A percentile compares a stretch with the other conserved stretches of the same genome.
Evolutionary conservation across 2,329 filamentous ascomycete species (phyloP).

Genomic region (Pestalotiopsis sp.): DNA sequence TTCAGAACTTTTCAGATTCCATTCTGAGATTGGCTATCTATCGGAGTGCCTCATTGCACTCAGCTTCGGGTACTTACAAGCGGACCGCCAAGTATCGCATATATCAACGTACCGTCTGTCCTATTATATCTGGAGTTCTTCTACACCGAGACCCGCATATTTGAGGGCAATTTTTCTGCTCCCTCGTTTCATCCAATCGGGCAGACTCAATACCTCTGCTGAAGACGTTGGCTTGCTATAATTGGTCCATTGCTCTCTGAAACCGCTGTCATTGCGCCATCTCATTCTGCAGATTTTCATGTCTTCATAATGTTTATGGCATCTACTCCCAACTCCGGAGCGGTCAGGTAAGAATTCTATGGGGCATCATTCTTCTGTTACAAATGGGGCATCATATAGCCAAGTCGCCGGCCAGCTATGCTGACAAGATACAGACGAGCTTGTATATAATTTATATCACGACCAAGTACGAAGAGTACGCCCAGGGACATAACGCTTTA

Average conservation of each 20-base stretch:
- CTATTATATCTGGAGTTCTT: neutral
- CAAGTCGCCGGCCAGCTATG: neutral
- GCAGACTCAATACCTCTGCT: neutral
- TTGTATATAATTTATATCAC: neutral
- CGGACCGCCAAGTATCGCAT: neutral
- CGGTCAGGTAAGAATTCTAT: neutral
- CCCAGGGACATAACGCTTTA: neutral
- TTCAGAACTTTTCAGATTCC: neutral
- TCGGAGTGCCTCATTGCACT: neutral
- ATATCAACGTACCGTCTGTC: neutral
- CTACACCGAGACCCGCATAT: neutral
- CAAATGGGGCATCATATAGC: neutral
- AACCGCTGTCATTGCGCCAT: neutral
- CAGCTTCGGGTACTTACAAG: neutral
- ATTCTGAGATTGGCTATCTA: neutral
- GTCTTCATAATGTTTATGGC: conserved; percentile 9
- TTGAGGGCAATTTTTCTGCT: neutral
- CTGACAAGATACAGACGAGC: conserved; percentile 3
- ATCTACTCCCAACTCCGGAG: neutral
- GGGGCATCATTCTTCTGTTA: neutral
- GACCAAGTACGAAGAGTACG: neutral
- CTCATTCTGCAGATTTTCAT: neutral
- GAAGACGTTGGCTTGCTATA: neutral
- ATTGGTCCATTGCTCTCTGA: neutral
- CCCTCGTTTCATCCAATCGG: neutral